phyloP scores from a whole-genome alignment of 768 basidiomycete species.

The Thelephora ganbajun region DNA sequence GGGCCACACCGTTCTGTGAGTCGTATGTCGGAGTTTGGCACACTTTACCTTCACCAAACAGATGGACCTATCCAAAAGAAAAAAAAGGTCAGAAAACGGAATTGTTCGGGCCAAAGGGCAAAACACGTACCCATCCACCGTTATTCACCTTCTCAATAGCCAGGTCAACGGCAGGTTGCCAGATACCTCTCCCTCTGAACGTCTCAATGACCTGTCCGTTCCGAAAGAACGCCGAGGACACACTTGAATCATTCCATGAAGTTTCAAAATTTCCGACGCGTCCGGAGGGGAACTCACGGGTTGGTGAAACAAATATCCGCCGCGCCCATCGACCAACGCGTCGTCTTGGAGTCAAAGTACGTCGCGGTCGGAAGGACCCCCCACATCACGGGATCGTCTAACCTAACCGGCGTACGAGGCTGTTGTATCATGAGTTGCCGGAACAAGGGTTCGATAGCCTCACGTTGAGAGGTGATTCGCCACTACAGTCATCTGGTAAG shows the following conservation, averaged over 20 bases:
- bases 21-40: constrained; percentile 53
- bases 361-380: constrained; percentile 58
- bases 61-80: constrained; percentile 50
- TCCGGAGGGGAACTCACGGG: constrained; percentile 36
- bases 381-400: constrained; percentile 84
- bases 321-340: constrained; percentile 87
- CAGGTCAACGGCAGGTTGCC: constrained; percentile 75
- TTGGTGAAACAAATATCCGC: constrained; percentile 94
- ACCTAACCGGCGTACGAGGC: constrained; percentile 23
- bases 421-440: neutral
- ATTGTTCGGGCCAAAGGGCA: neutral
- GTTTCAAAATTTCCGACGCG: constrained; percentile 17
- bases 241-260: constrained; percentile 24
- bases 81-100: neutral
- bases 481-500: constrained; percentile 29
- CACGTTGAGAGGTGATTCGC: constrained; percentile 92
- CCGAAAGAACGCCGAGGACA: constrained; percentile 76
- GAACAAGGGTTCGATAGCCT: constrained; percentile 15
- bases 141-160: constrained; percentile 69
- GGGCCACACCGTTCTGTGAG: constrained; percentile 26
- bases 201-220: constrained; percentile 89
- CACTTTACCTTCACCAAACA: constrained; percentile 84
- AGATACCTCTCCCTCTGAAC: constrained; percentile 78
- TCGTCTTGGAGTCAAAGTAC: constrained; percentile 44
- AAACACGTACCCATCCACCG: constrained; percentile 68